Evolutionary conservation across 306 rosid species (phyloP), one percentile per base, ranked within the genome.

Genomic region (Parietaria judaica): DNA sequence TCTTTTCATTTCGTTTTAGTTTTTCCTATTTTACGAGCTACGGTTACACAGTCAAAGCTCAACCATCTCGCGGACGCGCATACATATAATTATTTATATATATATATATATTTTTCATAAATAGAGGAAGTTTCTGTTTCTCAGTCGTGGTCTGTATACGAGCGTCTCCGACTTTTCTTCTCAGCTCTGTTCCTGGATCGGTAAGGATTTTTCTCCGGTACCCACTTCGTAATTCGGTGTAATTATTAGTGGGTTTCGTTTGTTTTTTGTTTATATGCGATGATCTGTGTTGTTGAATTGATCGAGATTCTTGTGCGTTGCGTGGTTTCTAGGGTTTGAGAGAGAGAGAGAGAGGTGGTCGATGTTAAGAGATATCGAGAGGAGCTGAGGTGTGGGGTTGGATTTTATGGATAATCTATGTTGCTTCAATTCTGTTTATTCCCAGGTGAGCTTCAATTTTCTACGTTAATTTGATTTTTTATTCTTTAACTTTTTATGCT

Each of bases 401-500:
- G 75, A 81, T 63, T 68, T 63, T 36, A 89, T 89, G 97, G 97
- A 80, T 80, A 74, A 69, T 72, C 55, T 89, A 46, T 84, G 97
- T 65, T 89, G 92, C 87, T 89, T 86, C 86, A 74, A 67, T 72
- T 70, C 90, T 79, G 68, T 72, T 38, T 71, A 63, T 67, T 66
- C 69, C 70, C 84, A 81, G 95, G 96, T 89, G 62, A 76, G 75
- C 38, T 34, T 6, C 50, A 54, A 34, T 59, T 14, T 14, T 4
- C n/a, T 3, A 62, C 16, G 13, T 41, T 45, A 9, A 0, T 34
- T 34, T 48, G 11, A 31, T 45, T 44, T 23, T 60, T 1, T 49
- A 14, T 61, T 1, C 10, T 43, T 15, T 6, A 37, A 3, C 41
- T 53, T 48, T 75, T 53, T 3, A 6, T 11, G 69, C 61, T 9